Evolutionary conservation across 1,139 yeast species (phyloP), one percentile per base, ranked within the genome.

Genomic region (Suzukiozyma palmioleophila): DNA sequence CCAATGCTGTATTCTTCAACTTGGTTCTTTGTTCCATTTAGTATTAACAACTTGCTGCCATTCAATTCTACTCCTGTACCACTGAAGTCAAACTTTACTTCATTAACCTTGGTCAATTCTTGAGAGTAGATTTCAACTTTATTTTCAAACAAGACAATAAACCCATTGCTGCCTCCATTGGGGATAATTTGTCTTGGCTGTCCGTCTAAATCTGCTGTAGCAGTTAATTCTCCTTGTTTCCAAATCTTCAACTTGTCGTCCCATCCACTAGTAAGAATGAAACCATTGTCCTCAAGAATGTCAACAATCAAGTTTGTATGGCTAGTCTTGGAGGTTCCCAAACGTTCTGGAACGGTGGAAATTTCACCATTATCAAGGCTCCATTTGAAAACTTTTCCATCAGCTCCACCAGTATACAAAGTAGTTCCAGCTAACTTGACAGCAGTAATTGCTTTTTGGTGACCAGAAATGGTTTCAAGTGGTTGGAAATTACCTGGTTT

Each of bases 341-440:
- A 27, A 2, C 41, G 32, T 4, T 37, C 13, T 4, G 69, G 59
- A 18, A 69, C 57, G 9, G 70, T 55, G 0, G 59, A 51, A 3
- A 77, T 64, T 3, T 27, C 39, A n/a, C 68, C 70, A 1, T 58
- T 51, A 1, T 56, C 45, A 3, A 62, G 38, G 12, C 58, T 59
- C 94, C 96, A 86, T 43, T 70, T 59, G 42, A 75, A 63, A n/a
- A 87, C 60, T 37, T 75, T 65, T 14, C 97, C 97, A 57, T 90
- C 96, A 40, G 86, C 79, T 12, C 92, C 81, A n/a, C 96, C 97
- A 4, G 94, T 76, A 46, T 62, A 64, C 15, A 81, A 46, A 1
- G 43, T 48, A 0, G 54, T 51, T 2, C 52, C 58, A 1, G 59
- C 54, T 10, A 52, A 48, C 3, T 54, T 52, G 4, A 68, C 53